Evolutionary conservation across 345 rosid genomes (phyloP).

Genomic region (Arabis hirsuta): DNA sequence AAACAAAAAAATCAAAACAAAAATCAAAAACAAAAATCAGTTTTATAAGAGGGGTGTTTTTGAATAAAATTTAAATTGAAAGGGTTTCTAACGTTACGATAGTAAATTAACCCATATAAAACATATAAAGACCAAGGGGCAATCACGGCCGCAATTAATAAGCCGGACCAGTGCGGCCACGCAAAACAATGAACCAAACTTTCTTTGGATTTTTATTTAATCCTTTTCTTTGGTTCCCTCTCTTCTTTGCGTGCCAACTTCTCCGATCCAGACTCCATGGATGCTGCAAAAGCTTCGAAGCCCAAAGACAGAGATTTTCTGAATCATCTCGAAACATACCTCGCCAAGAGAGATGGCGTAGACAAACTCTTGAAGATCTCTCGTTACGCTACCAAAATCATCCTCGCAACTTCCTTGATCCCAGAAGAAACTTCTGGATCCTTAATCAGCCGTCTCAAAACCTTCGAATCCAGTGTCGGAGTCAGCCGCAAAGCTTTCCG

Average conservation of each 20-base stretch:
- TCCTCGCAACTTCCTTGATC: conserved; percentile 64
- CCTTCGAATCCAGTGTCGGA: conserved; percentile 95
- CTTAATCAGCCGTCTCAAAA: conserved; percentile 55
- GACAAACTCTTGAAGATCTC: conserved; percentile 93
- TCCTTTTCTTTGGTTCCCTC: neutral
- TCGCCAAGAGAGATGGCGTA: conserved; percentile 82
- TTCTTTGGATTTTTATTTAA: neutral
- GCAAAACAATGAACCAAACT: conserved; percentile 16
- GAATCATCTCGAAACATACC: conserved; percentile 76
- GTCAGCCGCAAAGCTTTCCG: conserved; percentile 96
- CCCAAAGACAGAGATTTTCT: conserved; percentile 56
- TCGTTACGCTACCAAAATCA: conserved; percentile 83
- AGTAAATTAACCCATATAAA: too few relatives aligned
- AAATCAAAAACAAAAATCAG: too few relatives aligned
- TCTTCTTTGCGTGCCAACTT: neutral
- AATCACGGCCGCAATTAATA: neutral
- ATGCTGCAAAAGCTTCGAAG: conserved; percentile 27
- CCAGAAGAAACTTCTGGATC: conserved; percentile 48
- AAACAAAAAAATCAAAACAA: too few relatives aligned
- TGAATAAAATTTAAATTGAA: too few relatives aligned
- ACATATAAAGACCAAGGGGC: too few relatives aligned
- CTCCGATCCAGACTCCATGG: conserved; percentile 20
- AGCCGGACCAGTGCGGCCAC: conserved; percentile 28
- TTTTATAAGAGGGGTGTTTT: too few relatives aligned
- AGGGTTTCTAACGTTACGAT: too few relatives aligned